Base-by-base conservation (phyloP, 148 eudicot genomes). In the Mesembryanthemum crystallinum region DNA sequence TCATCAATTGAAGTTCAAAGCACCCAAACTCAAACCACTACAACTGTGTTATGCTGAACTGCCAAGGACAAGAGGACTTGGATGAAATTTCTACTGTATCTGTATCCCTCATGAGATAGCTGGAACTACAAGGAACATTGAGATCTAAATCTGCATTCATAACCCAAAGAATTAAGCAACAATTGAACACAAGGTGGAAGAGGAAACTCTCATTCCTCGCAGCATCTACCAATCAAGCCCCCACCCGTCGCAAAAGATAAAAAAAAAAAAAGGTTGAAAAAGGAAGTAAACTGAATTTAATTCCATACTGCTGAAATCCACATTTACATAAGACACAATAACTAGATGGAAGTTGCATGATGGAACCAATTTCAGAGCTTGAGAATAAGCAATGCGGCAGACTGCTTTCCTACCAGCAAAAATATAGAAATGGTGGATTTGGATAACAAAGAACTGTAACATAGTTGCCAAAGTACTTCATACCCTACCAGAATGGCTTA, bases 1-100 rank as follows among this genome's bases (percentile, higher is more conserved):
- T 49, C 37, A 47, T 30, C 37, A 74, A 77, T 28, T 57, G 8
- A 55, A 61, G 63, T 17, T 67, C 49, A 27, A 8, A 67, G 21
- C 30, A 7, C 45, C 59, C 25, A 17, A 27, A 23, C 15, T 8
- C 17, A 72, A 6, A 47, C 62, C 25, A 3, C 49, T 20, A 24
- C n/a, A 27, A 7, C 47, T 35, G 33, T 7, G 4, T 28, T 15
- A 47, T 69, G 58, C 12, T 69, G 5, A 24, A 35, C 17, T 3
- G 23, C 12, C 23, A 42, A 39, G 52, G 30, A 39, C 64, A 7
- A 24, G 6, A 12, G 3, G 18, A 62, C 37, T 62, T 62, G 12
- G 18, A 29, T 37, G 18, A 65, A 37, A 33, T 15, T 3, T 33
- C n/a, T 14, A 29, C 18, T 62, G 66, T 14, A 62, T 1, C n/a